These are phyloP conservation scores for Kodamaea hsintzibuensis DNA, from an alignment of 805 yeast genomes.

Conservation along the genomic window DNA sequence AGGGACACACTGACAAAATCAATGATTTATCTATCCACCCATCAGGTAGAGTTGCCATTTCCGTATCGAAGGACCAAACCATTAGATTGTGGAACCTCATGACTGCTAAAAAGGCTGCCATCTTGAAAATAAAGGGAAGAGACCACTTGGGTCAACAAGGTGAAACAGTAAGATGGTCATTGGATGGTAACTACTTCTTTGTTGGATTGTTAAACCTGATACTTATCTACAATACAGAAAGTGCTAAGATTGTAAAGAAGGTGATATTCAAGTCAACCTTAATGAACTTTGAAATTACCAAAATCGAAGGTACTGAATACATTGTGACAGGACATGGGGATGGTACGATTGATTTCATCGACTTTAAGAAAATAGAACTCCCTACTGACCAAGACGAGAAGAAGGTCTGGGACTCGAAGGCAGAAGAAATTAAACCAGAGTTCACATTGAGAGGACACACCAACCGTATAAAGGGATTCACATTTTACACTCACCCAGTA, in stretches of 20 bases:
- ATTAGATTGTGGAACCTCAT: constrained; percentile 91
- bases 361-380: constrained; percentile 27
- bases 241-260: constrained; percentile 58
- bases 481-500: constrained; percentile 44
- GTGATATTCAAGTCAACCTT: constrained; percentile 55
- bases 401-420: constrained; percentile 24
- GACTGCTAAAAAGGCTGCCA: constrained; percentile 94
- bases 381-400: constrained; percentile 25
- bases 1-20: constrained; percentile 84
- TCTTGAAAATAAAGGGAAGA: constrained; percentile 67
- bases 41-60: constrained; percentile 83
- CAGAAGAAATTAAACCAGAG: constrained; percentile 41
- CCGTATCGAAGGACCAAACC: constrained; percentile 83
- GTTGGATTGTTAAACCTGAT: constrained; percentile 73
- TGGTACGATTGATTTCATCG: constrained; percentile 66
- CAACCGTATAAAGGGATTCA: constrained; percentile 78
- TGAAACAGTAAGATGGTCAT: constrained; percentile 66
- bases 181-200: constrained; percentile 66
- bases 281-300: constrained; percentile 63
- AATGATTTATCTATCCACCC: constrained; percentile 90
- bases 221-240: constrained; percentile 61
- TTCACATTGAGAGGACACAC: constrained; percentile 78
- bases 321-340: constrained; percentile 67
- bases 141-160: constrained; percentile 68
- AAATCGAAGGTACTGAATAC: constrained; percentile 51